Evolutionary conservation across 768 basidiomycete genomes (phyloP).

Genomic region (Mrakia gelida): DNA sequence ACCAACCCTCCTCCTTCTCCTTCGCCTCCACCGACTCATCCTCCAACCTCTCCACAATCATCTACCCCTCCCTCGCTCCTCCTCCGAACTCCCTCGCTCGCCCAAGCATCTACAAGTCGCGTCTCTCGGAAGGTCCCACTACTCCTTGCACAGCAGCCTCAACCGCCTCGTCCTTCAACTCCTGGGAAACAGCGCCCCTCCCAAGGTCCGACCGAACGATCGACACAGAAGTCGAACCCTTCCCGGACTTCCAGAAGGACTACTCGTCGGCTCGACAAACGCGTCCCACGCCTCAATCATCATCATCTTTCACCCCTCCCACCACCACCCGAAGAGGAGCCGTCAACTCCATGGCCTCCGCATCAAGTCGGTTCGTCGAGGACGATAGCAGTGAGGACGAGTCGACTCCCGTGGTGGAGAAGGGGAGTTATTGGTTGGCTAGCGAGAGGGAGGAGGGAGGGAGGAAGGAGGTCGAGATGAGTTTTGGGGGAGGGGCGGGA

Average conservation of each 20-base stretch:
- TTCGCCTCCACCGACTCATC: not conserved
- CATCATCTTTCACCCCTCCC: too few relatives aligned
- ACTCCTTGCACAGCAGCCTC: not conserved
- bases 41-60: not conserved
- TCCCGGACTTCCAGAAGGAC: conserved; percentile 20
- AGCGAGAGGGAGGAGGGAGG: not conserved
- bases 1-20: not conserved
- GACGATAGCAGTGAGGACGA: not conserved
- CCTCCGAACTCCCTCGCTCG: not conserved
- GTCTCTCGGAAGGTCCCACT: not conserved
- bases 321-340: not conserved
- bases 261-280: not conserved
- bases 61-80: not conserved
- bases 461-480: not conserved
- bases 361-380: conserved; percentile 2
- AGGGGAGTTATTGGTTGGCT: conserved; percentile 16
- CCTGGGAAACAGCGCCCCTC: not conserved
- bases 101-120: conserved; percentile 5
- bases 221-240: not conserved
- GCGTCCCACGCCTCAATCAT: not conserved
- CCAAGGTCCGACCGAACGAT: not conserved
- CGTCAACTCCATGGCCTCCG: not conserved
- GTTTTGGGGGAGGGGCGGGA: not conserved
- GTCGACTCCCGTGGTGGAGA: not conserved
- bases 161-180: not conserved